phyloP scores from a whole-genome alignment of 73 alveolate genomes.

The Tetrahymena malaccensis region DNA sequence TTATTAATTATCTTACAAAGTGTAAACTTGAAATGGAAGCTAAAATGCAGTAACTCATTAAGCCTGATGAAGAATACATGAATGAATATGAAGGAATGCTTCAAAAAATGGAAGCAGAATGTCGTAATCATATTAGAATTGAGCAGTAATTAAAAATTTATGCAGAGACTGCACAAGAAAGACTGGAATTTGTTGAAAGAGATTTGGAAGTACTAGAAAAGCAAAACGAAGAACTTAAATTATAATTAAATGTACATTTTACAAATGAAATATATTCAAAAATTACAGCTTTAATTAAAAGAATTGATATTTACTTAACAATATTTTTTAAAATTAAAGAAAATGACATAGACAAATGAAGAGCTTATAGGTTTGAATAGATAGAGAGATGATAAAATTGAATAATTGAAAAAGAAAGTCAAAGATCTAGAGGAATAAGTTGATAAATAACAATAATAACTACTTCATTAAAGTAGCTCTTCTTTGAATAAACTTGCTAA shows the following conservation, averaged over 20 bases:
- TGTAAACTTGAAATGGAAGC: not conserved
- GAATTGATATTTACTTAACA: not conserved
- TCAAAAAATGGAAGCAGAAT: constrained; percentile 57
- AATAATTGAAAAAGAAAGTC: not conserved
- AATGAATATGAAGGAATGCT: constrained; percentile 62
- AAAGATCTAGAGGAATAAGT: not conserved
- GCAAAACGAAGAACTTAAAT: not conserved
- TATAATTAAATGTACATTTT: not conserved
- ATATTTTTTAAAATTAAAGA: not conserved
- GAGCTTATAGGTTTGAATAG: not conserved
- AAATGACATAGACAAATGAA: not conserved
- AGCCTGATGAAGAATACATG: constrained; percentile 26
- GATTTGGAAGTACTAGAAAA: not conserved
- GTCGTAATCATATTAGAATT: constrained; percentile 54
- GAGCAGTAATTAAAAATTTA: constrained; percentile 59
- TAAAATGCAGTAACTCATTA: not conserved
- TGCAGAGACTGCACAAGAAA: constrained; percentile 53
- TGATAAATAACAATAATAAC: not conserved
- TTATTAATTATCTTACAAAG: not conserved
- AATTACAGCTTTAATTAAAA: too few relatives aligned
- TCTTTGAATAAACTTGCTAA: not conserved
- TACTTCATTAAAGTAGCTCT: not conserved
- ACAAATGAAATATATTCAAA: too few relatives aligned
- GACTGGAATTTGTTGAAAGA: constrained; percentile 32
- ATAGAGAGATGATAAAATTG: not conserved